These are phyloP conservation scores for Colletotrichum sp. DNA, from an alignment of 2,329 filamentous ascomycete species.

Conservation along the genomic window DNA sequence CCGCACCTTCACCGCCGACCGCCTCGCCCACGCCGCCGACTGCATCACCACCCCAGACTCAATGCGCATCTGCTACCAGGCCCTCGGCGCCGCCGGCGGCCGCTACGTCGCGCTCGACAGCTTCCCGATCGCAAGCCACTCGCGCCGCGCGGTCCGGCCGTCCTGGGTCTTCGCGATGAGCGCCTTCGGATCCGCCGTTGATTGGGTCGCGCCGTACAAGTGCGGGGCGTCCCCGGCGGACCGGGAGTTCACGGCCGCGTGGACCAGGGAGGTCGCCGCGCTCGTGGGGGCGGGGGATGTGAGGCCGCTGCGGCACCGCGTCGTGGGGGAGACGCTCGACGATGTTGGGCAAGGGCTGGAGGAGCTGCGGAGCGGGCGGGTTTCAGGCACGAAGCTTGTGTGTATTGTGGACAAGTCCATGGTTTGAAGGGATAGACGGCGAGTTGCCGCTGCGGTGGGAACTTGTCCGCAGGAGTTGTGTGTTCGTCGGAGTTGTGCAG, in stretches of 20 bases:
- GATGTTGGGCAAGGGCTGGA: neutral
- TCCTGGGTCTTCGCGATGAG: neutral
- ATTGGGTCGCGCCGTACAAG: constrained; percentile 1
- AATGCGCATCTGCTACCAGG: constrained; percentile 39
- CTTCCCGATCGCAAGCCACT: neutral
- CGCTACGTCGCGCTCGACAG: constrained; percentile 39
- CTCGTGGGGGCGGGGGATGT: neutral
- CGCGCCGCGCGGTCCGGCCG: neutral
- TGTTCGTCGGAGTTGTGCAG: neutral
- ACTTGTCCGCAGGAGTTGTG: neutral
- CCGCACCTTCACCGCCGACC: constrained; percentile 38
- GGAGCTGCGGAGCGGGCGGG: neutral
- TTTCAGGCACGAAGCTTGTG: neutral
- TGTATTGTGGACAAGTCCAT: neutral
- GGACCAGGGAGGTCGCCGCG: neutral
- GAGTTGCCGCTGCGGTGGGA: neutral
- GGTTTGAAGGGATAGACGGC: neutral
- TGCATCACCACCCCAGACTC: constrained; percentile 40
- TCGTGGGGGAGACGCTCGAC: neutral
- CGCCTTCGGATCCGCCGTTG: neutral
- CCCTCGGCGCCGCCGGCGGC: constrained; percentile 41
- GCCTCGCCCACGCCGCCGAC: constrained; percentile 45
- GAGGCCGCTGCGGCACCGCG: neutral
- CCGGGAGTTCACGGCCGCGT: neutral
- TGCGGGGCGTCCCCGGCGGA: neutral